Base-by-base conservation (phyloP, 441 rosid genomes). In the Erysimum cheiri region DNA sequence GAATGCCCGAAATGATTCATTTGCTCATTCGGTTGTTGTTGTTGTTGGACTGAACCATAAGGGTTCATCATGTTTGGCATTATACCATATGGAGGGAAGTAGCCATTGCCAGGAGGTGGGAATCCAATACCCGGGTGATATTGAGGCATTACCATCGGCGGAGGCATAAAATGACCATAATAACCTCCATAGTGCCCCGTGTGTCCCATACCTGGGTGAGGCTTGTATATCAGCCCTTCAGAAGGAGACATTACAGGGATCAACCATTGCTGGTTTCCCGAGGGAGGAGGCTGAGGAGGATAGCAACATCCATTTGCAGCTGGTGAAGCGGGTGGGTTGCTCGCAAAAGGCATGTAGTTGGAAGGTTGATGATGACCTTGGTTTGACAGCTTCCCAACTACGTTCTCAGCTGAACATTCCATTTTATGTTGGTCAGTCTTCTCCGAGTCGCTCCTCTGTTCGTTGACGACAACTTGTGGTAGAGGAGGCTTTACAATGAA, bases 211-310 rank as follows among this genome's bases (percentile, higher is more conserved):
- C 77, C 78, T 3, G 85, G 69, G 72, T 86, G 88, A 8, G 98
- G 96, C 82, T 90, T 94, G 81, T 87, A 91, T 55, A 91, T 63
- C 26, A 94, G 87, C 60, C 98, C 98, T 81, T 94, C 96, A 0
- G 88, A 85, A 26, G 93, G 96, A 48, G 96, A 85, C 92, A 94
- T 89, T 13, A 94, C 83, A 36, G 98, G 98, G 74, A 94, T 72
- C 69, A 94, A 54, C 96, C 97, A 91, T 41, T 87, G 98, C 40
- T 88, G 84, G 22, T 75, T 75, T 50, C 90, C 90, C 0, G 80
- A 64, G 1, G 62, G 74, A 26, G 44, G 68, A 12, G 84, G 73
- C 26, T 82, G 88, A 65, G 81, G 87, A 13, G 79, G 79, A 81
- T 64, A 88, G 77, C 72, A 82, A 85, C 84, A 82, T 41, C 78